Evolutionary conservation across 139 green algal species (phyloP).

Genomic region (Nannochloris sp.): DNA sequence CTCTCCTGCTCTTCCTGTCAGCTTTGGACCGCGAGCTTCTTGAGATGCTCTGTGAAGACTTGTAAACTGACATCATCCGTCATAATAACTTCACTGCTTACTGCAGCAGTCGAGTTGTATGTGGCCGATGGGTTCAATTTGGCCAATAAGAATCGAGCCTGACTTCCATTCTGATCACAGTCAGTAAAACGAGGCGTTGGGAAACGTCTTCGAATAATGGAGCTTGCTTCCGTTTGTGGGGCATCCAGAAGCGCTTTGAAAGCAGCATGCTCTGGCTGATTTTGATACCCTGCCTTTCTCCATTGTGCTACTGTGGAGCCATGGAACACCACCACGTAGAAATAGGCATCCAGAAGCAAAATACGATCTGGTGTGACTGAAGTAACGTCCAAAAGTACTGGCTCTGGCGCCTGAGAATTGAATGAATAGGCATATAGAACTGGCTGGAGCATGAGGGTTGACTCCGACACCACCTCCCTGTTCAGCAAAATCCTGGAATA

Average conservation of each 20-base stretch:
- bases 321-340: conserved; percentile 93
- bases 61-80: conserved; percentile 83
- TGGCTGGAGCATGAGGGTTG: conserved; percentile 92
- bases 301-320: conserved; percentile 84
- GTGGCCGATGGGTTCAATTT: conserved; percentile 93
- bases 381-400: conserved; percentile 91
- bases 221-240: conserved; percentile 48
- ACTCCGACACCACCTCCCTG: conserved; percentile 68
- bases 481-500: conserved; percentile 84
- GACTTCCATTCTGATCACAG: conserved; percentile 91
- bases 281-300: conserved; percentile 82
- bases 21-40: conserved; percentile 77
- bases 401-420: conserved; percentile 51
- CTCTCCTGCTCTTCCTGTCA: conserved; percentile 37
- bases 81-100: conserved; percentile 85
- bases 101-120: conserved; percentile 57
- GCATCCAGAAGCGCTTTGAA: conserved; percentile 77
- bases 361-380: conserved; percentile 88
- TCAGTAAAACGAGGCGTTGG: conserved; percentile 85
- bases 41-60: conserved; percentile 22
- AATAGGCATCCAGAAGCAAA: conserved; percentile 95
- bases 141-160: conserved; percentile 93
- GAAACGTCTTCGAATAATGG: conserved; percentile 71
- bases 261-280: conserved; percentile 79
- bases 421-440: conserved; percentile 80